A percentile compares a stretch with the other conserved stretches of the same genome.
These are phyloP conservation scores for Cladosporium oxysporum DNA, from an alignment of 2,329 filamentous ascomycete genomes.

Conservation along the genomic window DNA sequence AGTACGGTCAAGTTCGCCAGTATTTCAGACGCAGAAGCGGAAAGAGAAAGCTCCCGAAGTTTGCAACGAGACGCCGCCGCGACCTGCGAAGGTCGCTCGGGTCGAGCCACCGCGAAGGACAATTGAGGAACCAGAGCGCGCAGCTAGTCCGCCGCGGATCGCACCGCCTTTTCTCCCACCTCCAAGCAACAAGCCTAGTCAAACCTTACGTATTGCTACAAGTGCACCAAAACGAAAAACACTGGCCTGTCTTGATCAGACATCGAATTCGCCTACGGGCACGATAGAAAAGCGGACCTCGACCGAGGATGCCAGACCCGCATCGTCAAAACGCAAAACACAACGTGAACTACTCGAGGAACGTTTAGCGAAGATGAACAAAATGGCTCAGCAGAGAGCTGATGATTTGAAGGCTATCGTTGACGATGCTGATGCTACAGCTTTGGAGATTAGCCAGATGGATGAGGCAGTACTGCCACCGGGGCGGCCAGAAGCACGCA, in stretches of 20 bases:
- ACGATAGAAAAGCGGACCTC: neutral
- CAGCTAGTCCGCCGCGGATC: slow-evolving; percentile 18
- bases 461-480: neutral
- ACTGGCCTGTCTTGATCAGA: slow-evolving; percentile 45
- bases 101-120: neutral
- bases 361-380: slow-evolving; percentile 33
- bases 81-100: neutral
- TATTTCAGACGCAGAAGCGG: slow-evolving; percentile 28
- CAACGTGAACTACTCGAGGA: slow-evolving; percentile 32
- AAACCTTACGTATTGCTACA: slow-evolving; percentile 43
- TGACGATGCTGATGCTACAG: slow-evolving; percentile 14
- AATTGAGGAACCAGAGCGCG: slow-evolving; percentile 26
- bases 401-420: slow-evolving; percentile 16
- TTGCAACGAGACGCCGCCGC: neutral
- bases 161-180: slow-evolving; percentile 13
- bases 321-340: slow-evolving; percentile 20
- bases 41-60: neutral
- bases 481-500: neutral
- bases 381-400: slow-evolving; percentile 26
- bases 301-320: neutral
- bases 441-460: slow-evolving; percentile 16
- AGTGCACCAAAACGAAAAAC: slow-evolving; percentile 43
- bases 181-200: slow-evolving; percentile 20
- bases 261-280: slow-evolving; percentile 14
- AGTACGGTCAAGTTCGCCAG: slow-evolving; percentile 40